Percentiles rank a stretch among this genome's conserved stretches.
Conservation (phyloP, 176 grass and related monocot species). For the Cenchrus americanus region DNA sequence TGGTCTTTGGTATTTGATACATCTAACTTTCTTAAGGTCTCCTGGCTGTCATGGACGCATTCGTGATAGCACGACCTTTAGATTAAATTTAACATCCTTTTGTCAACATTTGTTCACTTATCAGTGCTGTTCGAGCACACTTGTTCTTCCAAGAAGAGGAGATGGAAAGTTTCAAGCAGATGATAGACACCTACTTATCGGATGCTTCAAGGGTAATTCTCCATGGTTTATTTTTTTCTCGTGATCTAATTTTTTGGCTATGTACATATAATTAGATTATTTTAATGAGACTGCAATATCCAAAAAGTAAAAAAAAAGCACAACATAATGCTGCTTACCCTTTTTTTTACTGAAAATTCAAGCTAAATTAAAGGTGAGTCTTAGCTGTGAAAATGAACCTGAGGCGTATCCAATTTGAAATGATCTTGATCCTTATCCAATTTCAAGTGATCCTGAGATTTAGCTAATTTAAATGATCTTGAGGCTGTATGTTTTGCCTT, state of each 20-base stretch:
- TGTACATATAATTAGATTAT: neutral
- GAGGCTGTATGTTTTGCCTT: neutral
- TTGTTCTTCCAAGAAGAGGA: conserved; percentile 97
- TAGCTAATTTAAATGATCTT: neutral
- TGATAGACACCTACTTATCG: conserved; percentile 72
- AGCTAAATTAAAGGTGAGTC: neutral
- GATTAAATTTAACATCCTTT: conserved; percentile 64
- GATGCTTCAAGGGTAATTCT: conserved; percentile 80
- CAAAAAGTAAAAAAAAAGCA: neutral
- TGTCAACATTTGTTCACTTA: conserved; percentile 58
- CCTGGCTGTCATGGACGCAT: conserved; percentile 43
- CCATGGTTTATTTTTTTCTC: conserved; percentile 12
- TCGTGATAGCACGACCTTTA: conserved; percentile 51
- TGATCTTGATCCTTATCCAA: neutral
- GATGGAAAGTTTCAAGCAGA: conserved; percentile 85
- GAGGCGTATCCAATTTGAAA: neutral
- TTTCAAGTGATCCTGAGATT: neutral
- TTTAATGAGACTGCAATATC: neutral
- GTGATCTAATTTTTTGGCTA: neutral
- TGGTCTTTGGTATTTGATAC: conserved; percentile 30
- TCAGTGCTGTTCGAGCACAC: conserved; percentile 89
- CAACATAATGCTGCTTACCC: neutral
- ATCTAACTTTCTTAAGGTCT: conserved; percentile 48
- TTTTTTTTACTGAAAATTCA: too few species aligned
- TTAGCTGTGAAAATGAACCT: neutral